Conservation (phyloP, 352 stramenopile genomes). For the Phytophthora idaei region DNA sequence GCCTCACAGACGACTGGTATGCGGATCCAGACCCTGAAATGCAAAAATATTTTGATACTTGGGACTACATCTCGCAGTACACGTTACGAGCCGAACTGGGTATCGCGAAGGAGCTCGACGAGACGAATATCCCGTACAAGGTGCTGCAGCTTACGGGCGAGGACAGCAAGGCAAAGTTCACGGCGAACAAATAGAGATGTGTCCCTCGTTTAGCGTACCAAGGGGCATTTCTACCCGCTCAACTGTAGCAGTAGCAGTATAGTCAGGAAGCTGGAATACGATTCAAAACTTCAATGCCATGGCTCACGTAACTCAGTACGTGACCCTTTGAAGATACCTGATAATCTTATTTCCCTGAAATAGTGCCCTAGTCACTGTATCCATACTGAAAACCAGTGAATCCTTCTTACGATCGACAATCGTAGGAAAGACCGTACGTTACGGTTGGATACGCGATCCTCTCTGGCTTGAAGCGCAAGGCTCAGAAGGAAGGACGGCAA, state of each 20-base stretch:
- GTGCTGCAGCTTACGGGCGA: conserved; percentile 82
- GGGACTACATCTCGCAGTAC: conserved; percentile 89
- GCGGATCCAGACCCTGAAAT: conserved; percentile 69
- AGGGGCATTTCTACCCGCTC: not conserved
- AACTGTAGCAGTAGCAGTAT: not conserved
- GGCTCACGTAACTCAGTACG: no score
- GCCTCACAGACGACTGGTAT: conserved; percentile 74
- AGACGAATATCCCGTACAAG: conserved; percentile 89
- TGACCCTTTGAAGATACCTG: not conserved
- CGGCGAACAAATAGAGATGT: conserved; percentile 31
- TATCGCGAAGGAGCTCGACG: conserved; percentile 83
- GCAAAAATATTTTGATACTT: conserved; percentile 88
- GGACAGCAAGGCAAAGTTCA: conserved; percentile 50
- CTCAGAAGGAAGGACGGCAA: conserved; percentile 3
- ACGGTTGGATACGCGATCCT: conserved; percentile 2
- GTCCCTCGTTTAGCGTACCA: not conserved
- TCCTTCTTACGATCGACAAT: not conserved
- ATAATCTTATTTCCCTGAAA: not conserved
- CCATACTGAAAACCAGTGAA: not conserved
- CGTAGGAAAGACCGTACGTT: not conserved
- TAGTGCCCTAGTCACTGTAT: not conserved
- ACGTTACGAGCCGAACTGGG: conserved; percentile 81
- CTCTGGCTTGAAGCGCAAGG: not conserved
- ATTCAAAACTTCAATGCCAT: no score
- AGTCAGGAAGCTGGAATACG: not conserved